Percentiles rank a stretch among this genome's conserved stretches.
Evolutionary conservation across 495 filamentous ascomycete genomes (phyloP).

Genomic region (Pseudoneurospora amorphoporcata): DNA sequence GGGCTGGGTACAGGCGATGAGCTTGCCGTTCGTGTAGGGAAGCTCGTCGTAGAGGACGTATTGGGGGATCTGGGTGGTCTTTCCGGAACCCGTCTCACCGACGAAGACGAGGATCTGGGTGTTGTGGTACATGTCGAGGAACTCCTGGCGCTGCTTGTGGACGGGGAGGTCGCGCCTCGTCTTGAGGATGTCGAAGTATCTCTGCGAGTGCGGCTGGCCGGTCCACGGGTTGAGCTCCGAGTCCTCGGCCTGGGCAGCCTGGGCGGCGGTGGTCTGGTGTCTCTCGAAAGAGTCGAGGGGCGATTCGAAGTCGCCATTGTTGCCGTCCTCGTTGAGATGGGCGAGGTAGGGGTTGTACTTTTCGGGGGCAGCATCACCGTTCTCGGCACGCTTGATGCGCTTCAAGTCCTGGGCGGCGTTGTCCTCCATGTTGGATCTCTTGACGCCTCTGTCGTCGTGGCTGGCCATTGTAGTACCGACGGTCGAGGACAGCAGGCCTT

Average conservation of each 20-base stretch:
- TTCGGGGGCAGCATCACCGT: constrained; percentile 18
- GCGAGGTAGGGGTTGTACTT: constrained; percentile 77
- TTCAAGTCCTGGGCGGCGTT: constrained; percentile 19
- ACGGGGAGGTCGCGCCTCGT: constrained; percentile 79
- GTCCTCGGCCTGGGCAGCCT: constrained; percentile 68
- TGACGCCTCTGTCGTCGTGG: constrained; percentile 9
- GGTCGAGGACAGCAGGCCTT: not conserved
- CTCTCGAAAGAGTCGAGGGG: constrained; percentile 57
- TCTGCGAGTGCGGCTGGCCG: constrained; percentile 57
- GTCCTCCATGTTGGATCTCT: constrained; percentile 23
- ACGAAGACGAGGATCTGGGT: constrained; percentile 96
- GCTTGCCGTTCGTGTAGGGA: constrained; percentile 70
- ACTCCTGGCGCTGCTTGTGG: constrained; percentile 84
- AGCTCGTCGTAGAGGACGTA: constrained; percentile 96
- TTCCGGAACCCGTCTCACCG: constrained; percentile 97
- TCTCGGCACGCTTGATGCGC: constrained; percentile 25
- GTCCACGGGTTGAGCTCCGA: constrained; percentile 80
- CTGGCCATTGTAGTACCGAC: not conserved
- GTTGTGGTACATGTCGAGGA: constrained; percentile 82
- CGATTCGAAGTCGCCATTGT: constrained; percentile 31
- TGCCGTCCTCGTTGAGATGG: constrained; percentile 60
- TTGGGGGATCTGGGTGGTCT: constrained; percentile 97
- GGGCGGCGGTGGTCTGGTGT: constrained; percentile 69
- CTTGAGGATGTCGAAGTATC: constrained; percentile 84
- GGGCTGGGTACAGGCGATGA: constrained; percentile 96